Evolutionary conservation across 352 stramenopile species (phyloP), one percentile per base, ranked within the genome.

Genomic region (Phytophthora vignae): DNA sequence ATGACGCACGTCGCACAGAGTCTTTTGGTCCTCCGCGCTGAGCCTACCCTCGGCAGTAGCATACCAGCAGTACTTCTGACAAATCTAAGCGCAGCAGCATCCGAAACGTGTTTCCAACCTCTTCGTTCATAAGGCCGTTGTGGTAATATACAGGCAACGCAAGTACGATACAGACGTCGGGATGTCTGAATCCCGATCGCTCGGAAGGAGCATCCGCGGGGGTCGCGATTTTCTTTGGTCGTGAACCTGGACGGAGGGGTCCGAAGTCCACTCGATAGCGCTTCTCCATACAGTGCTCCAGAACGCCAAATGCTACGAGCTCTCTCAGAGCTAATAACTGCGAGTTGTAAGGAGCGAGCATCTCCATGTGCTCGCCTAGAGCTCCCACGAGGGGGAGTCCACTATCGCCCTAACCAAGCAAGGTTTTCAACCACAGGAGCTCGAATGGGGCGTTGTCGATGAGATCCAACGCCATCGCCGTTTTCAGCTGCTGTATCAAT

Each of bases 61-160:
- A 54, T 92, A 98, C n/a, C 69, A 65, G 11, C 78, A 60, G 60
- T 97, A 98, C 36, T 87, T 71, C 5, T 83, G 76, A 0, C 3
- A 81, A 63, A 33, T 91, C 85, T 52, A 97, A 76, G 0, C 55
- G 71, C 8, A 97, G 48, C 4, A 98, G 62, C 21, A 73, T 78
- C 31, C 76, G 27, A 25, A 98, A 87, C 0, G 83, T 64, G 64
- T 78, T 64, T 12, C 64, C 65, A 21, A 97, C 12, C 40, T 98
- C 80, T 0, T 76, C 25, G 3, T 78, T 27, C 0, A 59, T 76
- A 1, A 98, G 70, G 0, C 92, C 91, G 46, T 75, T 62, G 64
- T 97, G 80, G 59, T 98, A 98, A 72, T 97, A 98, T 12, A 82
- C 82, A 0, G 98, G 73, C 12, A 95, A 19, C 4, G 92, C 98